Conservation (phyloP, 257 asterid species). For the Datura wrightii region DNA sequence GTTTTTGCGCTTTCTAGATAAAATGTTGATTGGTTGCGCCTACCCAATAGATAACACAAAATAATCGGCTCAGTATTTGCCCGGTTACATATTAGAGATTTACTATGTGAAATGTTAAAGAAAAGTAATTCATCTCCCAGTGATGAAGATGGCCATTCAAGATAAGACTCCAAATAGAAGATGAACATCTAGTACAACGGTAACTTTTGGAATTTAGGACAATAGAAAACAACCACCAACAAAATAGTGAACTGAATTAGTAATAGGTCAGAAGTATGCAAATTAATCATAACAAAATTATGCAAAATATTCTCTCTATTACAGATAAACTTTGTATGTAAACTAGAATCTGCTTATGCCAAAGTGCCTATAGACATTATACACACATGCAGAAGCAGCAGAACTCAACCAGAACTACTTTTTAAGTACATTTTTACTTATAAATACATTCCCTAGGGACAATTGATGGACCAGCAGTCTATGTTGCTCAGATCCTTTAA, state of each 20-base stretch:
- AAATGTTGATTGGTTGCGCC: not conserved
- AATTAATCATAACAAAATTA: not conserved
- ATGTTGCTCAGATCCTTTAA: not conserved
- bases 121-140: not conserved
- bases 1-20: not conserved
- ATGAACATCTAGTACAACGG: not conserved
- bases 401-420: not conserved
- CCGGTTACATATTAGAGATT: not conserved
- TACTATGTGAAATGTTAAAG: not conserved
- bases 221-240: not conserved
- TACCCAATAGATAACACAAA: not conserved
- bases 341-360: not conserved
- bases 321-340: not conserved
- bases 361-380: not conserved
- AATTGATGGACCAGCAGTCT: not conserved
- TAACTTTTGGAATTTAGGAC: not conserved
- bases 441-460: not conserved
- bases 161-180: slow-evolving; percentile 1
- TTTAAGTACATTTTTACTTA: not conserved
- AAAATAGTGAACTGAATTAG: not conserved
- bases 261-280: not conserved
- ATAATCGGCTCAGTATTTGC: not conserved
- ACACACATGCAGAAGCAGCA: not conserved
- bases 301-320: not conserved
- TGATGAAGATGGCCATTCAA: not conserved